Conservation (phyloP, 2,329 filamentous ascomycete genomes). For the Fusarium ambrosium region DNA sequence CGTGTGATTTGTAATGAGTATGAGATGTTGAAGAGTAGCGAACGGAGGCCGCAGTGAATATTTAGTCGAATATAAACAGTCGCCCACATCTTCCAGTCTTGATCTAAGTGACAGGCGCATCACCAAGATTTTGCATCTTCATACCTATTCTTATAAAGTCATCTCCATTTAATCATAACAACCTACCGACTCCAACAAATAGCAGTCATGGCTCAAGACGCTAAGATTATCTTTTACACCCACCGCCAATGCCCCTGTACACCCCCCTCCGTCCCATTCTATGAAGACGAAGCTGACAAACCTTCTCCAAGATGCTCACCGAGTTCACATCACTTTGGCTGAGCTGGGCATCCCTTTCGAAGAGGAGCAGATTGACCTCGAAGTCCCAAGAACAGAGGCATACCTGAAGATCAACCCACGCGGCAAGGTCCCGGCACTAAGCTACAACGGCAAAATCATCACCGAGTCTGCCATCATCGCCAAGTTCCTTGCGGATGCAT, state of each 20-base stretch:
- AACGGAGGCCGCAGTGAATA: background rate
- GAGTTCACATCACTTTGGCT: background rate
- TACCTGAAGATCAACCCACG: conserved; percentile 14
- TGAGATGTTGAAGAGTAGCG: background rate
- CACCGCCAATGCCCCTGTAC: background rate
- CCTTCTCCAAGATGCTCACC: background rate
- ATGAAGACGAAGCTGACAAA: background rate
- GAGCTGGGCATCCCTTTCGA: background rate
- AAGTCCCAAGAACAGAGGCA: conserved; percentile 51
- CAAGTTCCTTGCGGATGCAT: conserved; percentile 9
- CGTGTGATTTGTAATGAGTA: background rate
- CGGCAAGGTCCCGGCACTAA: background rate
- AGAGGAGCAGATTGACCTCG: background rate
- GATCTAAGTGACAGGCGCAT: background rate
- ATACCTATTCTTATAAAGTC: background rate
- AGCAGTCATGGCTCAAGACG: background rate
- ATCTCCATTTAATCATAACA: background rate
- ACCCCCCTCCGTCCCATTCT: background rate
- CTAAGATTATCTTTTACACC: background rate
- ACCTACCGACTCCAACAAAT: background rate
- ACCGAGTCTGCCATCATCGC: conserved; percentile 37
- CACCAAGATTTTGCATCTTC: background rate
- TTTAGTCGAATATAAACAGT: background rate
- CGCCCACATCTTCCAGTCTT: background rate
- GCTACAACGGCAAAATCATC: conserved; percentile 3